phyloP scores from a whole-genome alignment of 148 eudicot species.

The Mesembryanthemum crystallinum region DNA sequence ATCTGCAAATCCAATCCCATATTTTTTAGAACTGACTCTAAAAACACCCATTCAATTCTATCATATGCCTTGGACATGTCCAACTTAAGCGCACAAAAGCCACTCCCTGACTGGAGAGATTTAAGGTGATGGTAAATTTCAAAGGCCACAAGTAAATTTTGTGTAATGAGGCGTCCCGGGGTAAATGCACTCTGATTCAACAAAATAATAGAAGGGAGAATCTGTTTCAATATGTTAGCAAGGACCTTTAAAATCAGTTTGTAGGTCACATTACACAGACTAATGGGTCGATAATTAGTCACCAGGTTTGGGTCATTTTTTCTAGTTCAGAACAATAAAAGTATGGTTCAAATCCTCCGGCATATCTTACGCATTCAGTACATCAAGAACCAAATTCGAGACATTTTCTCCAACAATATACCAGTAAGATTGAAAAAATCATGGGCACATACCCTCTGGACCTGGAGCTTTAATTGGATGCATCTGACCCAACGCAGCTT shows the following conservation, averaged over 20 bases:
- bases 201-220: background rate
- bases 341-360: background rate
- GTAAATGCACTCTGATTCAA: background rate
- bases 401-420: background rate
- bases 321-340: background rate
- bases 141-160: background rate
- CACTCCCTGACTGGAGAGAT: background rate
- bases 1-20: no score
- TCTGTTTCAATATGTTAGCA: background rate
- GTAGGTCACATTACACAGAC: background rate
- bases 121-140: background rate
- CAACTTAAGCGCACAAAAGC: background rate
- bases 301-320: background rate
- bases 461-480: background rate
- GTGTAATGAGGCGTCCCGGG: background rate
- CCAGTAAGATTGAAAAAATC: background rate
- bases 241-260: background rate
- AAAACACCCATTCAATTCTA: no score
- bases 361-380: background rate
- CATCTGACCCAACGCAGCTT: background rate
- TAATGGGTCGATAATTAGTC: background rate
- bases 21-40: no score
- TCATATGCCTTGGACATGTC: background rate
- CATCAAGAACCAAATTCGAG: background rate
- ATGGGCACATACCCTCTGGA: background rate